Conservation (phyloP, 208 protist species). For the Leishmania mexicana region DNA sequence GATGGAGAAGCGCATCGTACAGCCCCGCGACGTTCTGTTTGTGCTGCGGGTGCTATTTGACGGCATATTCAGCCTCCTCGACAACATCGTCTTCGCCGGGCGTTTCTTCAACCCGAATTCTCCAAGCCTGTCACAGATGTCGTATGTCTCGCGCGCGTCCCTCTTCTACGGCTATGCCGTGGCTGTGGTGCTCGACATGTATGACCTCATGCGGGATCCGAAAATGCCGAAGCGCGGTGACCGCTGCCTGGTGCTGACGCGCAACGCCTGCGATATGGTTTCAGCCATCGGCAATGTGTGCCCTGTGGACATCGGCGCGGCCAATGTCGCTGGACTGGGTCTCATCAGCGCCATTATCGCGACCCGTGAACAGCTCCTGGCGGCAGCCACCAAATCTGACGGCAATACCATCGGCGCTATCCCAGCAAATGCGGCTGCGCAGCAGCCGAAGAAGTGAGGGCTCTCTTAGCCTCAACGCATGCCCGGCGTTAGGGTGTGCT, state of each 20-base stretch:
- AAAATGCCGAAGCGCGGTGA: slow-evolving; percentile 37
- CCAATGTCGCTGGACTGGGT: slow-evolving; percentile 45
- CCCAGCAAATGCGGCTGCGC: slow-evolving; percentile 1
- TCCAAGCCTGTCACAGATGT: slow-evolving; percentile 32
- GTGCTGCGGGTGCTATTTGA: slow-evolving; percentile 73
- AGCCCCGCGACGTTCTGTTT: slow-evolving; percentile 60
- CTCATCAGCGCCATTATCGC: slow-evolving; percentile 74
- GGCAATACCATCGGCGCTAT: slow-evolving; percentile 18
- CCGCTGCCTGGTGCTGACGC: slow-evolving; percentile 50
- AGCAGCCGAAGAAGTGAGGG: slow-evolving; percentile 17
- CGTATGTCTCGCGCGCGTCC: slow-evolving; percentile 42
- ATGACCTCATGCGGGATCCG: slow-evolving; percentile 52
- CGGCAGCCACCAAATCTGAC: slow-evolving; percentile 28
- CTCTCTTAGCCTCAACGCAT: background rate
- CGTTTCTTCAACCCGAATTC: slow-evolving; percentile 42
- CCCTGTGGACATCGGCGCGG: slow-evolving; percentile 43
- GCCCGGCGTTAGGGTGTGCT: background rate
- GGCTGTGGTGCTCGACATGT: slow-evolving; percentile 60
- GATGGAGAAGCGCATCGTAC: slow-evolving; percentile 47
- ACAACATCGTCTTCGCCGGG: slow-evolving; percentile 81
- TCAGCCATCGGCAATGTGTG: slow-evolving; percentile 61
- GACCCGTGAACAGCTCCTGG: slow-evolving; percentile 53
- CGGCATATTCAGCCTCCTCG: slow-evolving; percentile 72
- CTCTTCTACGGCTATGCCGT: slow-evolving; percentile 76
- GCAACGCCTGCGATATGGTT: slow-evolving; percentile 77